Conservation (phyloP, 2,329 filamentous ascomycete genomes). For the Exophiala dermatitidis region DNA sequence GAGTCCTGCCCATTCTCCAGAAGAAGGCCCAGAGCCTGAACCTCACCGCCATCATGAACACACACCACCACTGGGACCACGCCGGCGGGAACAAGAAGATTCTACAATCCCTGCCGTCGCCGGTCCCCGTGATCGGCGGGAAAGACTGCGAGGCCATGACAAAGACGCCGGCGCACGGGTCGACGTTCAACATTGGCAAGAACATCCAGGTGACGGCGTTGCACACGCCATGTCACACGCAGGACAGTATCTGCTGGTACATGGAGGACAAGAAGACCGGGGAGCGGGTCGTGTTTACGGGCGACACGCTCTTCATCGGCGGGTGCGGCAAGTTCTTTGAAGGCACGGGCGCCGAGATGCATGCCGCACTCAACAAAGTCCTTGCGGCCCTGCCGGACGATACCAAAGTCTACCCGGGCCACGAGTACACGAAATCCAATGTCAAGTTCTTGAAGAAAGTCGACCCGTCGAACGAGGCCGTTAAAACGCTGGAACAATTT, state of each 20-base stretch:
- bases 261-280: slow-evolving; percentile 60
- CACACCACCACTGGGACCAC: slow-evolving; percentile 94
- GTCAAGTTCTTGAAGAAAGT: slow-evolving; percentile 62
- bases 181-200: slow-evolving; percentile 72
- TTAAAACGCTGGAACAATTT: slow-evolving; percentile 70
- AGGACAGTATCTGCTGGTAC: slow-evolving; percentile 95
- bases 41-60: slow-evolving; percentile 85
- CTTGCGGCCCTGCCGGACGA: slow-evolving; percentile 77
- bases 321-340: slow-evolving; percentile 96
- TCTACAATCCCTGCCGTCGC: slow-evolving; percentile 46
- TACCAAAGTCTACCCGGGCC: slow-evolving; percentile 87
- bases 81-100: slow-evolving; percentile 83
- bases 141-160: slow-evolving; percentile 77
- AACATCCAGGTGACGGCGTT: slow-evolving; percentile 74
- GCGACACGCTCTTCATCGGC: slow-evolving; percentile 91
- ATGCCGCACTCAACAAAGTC: slow-evolving; percentile 81
- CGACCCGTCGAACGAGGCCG: slow-evolving; percentile 45
- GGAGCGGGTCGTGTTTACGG: slow-evolving; percentile 79
- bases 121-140: slow-evolving; percentile 76
- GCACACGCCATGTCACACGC: slow-evolving; percentile 96
- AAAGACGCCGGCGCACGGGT: slow-evolving; percentile 64
- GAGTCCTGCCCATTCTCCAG: slow-evolving; percentile 37
- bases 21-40: slow-evolving; percentile 70
- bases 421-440: slow-evolving; percentile 97
- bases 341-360: slow-evolving; percentile 81